Percentiles rank a stretch among this genome's conserved stretches.
These are phyloP conservation scores for Verticillium isaacii DNA, from an alignment of 2,329 filamentous ascomycete species.

Conservation along the genomic window DNA sequence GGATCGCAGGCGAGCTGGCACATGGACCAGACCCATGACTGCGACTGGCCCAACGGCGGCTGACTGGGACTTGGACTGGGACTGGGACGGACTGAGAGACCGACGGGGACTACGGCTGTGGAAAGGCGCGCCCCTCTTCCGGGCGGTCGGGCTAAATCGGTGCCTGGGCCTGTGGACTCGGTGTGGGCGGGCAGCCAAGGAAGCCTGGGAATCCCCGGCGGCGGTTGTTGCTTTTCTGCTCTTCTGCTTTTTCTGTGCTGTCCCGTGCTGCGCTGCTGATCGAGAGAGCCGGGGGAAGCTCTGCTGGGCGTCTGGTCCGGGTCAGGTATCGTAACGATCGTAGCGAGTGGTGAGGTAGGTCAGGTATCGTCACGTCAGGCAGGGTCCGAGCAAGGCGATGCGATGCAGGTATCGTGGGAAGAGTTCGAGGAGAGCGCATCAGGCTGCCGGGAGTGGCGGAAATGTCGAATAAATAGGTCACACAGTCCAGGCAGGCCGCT, in stretches of 20 bases:
- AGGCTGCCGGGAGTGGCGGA: slow-evolving; percentile 1
- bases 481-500: not conserved
- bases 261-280: no score
- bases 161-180: not conserved
- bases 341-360: no score
- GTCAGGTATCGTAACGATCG: no score
- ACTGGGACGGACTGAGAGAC: not conserved
- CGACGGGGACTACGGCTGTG: not conserved
- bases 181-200: not conserved
- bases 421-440: not conserved
- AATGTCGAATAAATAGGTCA: not conserved
- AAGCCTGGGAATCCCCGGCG: not conserved
- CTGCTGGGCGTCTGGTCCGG: not conserved
- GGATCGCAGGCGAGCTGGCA: slow-evolving; percentile 10
- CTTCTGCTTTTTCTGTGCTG: no score
- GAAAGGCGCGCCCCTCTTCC: not conserved
- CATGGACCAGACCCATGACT: slow-evolving; percentile 16
- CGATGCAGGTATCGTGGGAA: not conserved
- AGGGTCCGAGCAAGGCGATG: not conserved
- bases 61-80: not conserved
- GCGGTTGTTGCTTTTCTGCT: not conserved
- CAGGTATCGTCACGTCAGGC: no score
- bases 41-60: slow-evolving; percentile 8
- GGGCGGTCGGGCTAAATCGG: not conserved
- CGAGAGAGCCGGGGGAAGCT: not conserved